Conservation (phyloP, 192 early-diverging fungal species). For the Entomortierella parvispora region DNA sequence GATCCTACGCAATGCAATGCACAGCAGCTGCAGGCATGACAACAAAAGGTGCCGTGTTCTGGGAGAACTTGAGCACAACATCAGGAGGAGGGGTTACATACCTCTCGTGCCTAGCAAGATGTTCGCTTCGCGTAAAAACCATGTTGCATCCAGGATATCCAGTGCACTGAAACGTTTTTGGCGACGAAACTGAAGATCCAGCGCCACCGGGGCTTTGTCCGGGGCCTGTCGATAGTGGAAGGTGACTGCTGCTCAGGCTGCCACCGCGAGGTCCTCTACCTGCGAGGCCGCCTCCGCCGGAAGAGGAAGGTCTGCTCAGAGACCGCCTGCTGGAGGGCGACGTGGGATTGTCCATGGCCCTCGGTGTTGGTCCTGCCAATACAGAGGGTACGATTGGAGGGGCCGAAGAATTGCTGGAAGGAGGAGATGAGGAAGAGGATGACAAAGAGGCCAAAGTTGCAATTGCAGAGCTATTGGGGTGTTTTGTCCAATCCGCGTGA, state of each 20-base stretch:
- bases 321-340: too few relatives aligned
- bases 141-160: slow-evolving; percentile 52
- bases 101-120: slow-evolving; percentile 51
- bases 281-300: too few relatives aligned
- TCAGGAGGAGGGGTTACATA: slow-evolving; percentile 7
- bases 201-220: neutral
- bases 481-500: neutral
- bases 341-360: neutral
- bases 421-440: slow-evolving; percentile 3
- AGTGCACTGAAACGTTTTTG: slow-evolving; percentile 50
- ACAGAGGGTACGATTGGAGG: neutral
- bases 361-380: too few relatives aligned
- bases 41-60: neutral
- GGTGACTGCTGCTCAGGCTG: too few relatives aligned
- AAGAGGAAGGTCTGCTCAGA: too few relatives aligned
- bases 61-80: neutral
- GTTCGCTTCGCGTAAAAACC: slow-evolving; percentile 51
- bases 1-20: slow-evolving; percentile 5
- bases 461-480: neutral
- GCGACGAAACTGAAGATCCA: slow-evolving; percentile 28
- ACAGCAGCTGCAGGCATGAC: slow-evolving; percentile 1
- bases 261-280: too few relatives aligned
- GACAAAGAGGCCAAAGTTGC: neutral
- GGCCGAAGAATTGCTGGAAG: neutral
- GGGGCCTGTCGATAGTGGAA: too few relatives aligned